These are phyloP conservation scores for Spergularia bocconei DNA, from an alignment of 148 eudicot species.

Conservation along the genomic window DNA sequence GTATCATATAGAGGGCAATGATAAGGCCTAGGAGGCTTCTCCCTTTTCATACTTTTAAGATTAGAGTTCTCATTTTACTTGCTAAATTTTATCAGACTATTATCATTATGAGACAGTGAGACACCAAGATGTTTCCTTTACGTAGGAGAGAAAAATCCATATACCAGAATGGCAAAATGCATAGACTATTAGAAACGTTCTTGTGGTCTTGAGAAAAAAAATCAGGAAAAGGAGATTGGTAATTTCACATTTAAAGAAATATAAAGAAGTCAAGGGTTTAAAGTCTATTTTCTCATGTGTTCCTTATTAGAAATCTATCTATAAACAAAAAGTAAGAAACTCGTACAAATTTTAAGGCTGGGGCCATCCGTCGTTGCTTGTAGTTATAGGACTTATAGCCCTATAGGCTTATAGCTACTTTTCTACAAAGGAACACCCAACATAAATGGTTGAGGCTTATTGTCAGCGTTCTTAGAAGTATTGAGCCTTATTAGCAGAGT, in stretches of 20 bases:
- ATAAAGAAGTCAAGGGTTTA: not conserved
- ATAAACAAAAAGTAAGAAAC: not conserved
- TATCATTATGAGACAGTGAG: not conserved
- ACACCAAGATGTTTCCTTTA: not conserved
- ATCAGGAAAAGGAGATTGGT: not conserved
- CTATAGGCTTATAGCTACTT: too few species aligned
- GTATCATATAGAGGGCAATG: slow-evolving; percentile 2
- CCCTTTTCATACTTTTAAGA: not conserved
- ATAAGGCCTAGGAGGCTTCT: slow-evolving; percentile 1
- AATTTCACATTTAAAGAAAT: not conserved
- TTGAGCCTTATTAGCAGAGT: not conserved
- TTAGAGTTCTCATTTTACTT: not conserved
- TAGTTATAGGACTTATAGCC: too few species aligned
- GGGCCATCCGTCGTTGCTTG: not conserved
- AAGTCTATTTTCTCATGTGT: not conserved
- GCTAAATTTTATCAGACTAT: not conserved
- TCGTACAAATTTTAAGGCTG: not conserved
- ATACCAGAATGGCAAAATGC: not conserved
- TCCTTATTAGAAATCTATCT: not conserved
- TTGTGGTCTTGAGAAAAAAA: not conserved
- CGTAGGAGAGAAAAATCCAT: not conserved
- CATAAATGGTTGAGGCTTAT: not conserved
- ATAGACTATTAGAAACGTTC: not conserved
- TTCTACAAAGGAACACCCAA: not conserved
- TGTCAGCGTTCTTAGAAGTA: not conserved